Percentiles rank a stretch among this genome's conserved stretches.
Evolutionary conservation across 768 basidiomycete genomes (phyloP).

Genomic region (Termitomyces sp.): DNA sequence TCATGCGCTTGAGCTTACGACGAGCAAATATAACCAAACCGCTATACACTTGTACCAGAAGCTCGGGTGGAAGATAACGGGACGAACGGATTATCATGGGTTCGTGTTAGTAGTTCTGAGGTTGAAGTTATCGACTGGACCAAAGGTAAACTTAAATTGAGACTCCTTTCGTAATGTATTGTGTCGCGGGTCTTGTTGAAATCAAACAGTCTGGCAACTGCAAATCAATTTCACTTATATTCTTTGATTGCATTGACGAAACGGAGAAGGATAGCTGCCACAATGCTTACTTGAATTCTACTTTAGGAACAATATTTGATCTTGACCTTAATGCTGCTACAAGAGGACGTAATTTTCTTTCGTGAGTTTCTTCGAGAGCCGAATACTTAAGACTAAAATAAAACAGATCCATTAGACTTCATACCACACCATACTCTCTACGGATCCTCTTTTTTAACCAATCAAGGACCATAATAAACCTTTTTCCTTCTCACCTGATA

Average conservation of each 20-base stretch:
- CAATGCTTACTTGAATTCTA: not conserved
- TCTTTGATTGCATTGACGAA: not conserved
- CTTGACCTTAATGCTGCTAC: not conserved
- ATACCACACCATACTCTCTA: not conserved
- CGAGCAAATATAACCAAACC: conserved; percentile 12
- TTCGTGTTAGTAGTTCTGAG: conserved; percentile 4
- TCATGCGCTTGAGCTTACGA: conserved; percentile 10
- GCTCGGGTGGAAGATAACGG: conserved; percentile 8
- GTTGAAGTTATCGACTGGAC: not conserved
- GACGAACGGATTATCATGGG: conserved; percentile 7
- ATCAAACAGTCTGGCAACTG: not conserved
- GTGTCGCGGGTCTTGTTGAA: not conserved
- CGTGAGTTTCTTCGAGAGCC: too few relatives aligned
- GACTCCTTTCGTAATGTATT: not conserved
- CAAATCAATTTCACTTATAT: not conserved
- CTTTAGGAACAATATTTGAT: not conserved
- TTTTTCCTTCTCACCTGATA: not conserved
- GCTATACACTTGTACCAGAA: conserved; percentile 11
- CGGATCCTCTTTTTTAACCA: not conserved
- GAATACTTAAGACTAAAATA: too few relatives aligned
- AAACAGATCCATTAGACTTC: not conserved
- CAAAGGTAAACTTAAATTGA: not conserved
- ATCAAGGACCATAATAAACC: not conserved
- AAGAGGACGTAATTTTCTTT: not conserved
- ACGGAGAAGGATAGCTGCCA: not conserved